Evolutionary conservation across 1,284 basidiomycete genomes (phyloP).

Genomic region (Sporisorium exsertum): DNA sequence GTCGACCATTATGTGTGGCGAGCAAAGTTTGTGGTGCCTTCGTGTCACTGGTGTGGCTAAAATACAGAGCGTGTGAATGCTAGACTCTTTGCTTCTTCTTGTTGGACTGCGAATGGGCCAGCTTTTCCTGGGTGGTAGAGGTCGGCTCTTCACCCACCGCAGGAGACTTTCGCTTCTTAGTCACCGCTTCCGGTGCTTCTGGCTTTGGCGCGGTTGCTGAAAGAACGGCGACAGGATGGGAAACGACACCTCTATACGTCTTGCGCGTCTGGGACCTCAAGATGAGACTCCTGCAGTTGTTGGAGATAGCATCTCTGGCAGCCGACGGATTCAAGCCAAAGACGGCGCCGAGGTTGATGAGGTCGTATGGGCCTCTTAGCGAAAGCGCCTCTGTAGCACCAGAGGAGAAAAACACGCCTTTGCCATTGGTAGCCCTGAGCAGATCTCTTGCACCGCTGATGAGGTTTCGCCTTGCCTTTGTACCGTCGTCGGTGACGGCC

Average conservation of each 20-base stretch:
- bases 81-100: constrained; percentile 29
- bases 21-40: too few species aligned
- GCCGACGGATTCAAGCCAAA: constrained; percentile 59
- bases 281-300: constrained; percentile 53
- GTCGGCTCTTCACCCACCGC: background rate
- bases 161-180: constrained; percentile 23
- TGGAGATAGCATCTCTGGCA: constrained; percentile 57
- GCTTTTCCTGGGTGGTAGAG: background rate
- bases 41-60: too few species aligned
- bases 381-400: constrained; percentile 51
- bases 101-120: too few species aligned
- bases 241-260: constrained; percentile 54
- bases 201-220: background rate
- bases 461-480: constrained; percentile 57
- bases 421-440: constrained; percentile 64
- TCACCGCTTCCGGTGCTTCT: background rate
- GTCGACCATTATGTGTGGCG: too few species aligned
- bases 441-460: constrained; percentile 62
- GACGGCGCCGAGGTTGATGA: constrained; percentile 64
- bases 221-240: constrained; percentile 33
- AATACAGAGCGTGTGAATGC: too few species aligned
- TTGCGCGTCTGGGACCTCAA: constrained; percentile 59
- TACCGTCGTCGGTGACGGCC: constrained; percentile 31
- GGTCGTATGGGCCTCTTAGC: constrained; percentile 62
- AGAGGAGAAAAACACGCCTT: constrained; percentile 63